Evolutionary conservation across 495 filamentous ascomycete species (phyloP).

Genomic region (Penicillium roqueforti): DNA sequence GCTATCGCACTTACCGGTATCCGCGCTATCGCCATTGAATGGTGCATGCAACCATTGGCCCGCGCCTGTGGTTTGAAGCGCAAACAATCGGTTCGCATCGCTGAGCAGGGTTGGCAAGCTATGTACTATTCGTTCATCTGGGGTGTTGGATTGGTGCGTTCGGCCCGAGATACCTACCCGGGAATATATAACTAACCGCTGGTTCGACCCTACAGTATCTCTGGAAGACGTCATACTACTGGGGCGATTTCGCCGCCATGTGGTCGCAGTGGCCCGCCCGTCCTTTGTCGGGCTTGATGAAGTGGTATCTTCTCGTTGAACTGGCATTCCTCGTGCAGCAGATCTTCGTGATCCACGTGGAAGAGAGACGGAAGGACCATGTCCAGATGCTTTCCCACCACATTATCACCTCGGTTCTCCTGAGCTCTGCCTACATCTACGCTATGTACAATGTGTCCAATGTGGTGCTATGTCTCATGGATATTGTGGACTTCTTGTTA

Average conservation of each 20-base stretch:
- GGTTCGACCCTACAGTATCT: slow-evolving; percentile 58
- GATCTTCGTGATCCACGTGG: slow-evolving; percentile 89
- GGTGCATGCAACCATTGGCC: slow-evolving; percentile 74
- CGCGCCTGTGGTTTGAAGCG: slow-evolving; percentile 60
- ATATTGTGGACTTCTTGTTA: slow-evolving; percentile 82
- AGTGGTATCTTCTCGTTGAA: slow-evolving; percentile 89
- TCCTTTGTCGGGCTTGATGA: slow-evolving; percentile 66
- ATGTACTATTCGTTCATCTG: slow-evolving; percentile 78
- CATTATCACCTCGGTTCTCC: slow-evolving; percentile 76
- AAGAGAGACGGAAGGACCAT: slow-evolving; percentile 89
- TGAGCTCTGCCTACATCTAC: slow-evolving; percentile 77
- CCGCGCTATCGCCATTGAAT: slow-evolving; percentile 81
- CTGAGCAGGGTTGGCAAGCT: slow-evolving; percentile 88
- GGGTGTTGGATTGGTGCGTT: slow-evolving; percentile 76
- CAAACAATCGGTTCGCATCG: slow-evolving; percentile 75
- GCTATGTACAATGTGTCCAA: slow-evolving; percentile 82
- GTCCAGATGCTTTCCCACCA: slow-evolving; percentile 96
- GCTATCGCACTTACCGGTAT: slow-evolving; percentile 81
- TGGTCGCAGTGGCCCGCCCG: slow-evolving; percentile 82
- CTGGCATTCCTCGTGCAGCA: slow-evolving; percentile 93
- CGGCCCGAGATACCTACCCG: background rate
- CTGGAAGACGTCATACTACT: slow-evolving; percentile 72
- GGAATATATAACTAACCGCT: slow-evolving; percentile 2
- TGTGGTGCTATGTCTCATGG: slow-evolving; percentile 87
- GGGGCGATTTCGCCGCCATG: slow-evolving; percentile 68